Evolutionary conservation across 2,329 filamentous ascomycete genomes (phyloP).

Genomic region (Sporothrix protearum): DNA sequence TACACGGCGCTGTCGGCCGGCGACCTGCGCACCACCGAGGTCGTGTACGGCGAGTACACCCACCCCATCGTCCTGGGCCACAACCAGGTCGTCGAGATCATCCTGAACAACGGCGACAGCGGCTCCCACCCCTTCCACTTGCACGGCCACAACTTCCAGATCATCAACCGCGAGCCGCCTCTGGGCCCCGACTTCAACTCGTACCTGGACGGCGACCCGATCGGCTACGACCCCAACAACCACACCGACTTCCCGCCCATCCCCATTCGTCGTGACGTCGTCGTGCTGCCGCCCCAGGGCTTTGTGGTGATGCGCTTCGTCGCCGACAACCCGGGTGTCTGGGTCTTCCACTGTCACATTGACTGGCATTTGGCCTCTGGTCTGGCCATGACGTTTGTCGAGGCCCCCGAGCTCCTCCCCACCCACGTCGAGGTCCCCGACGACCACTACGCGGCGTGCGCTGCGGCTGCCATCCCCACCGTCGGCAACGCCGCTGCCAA

Average conservation of each 20-base stretch:
- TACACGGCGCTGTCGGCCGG: slow-evolving; percentile 66
- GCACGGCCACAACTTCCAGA: slow-evolving; percentile 68
- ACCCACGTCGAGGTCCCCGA: slow-evolving; percentile 56
- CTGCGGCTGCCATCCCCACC: slow-evolving; percentile 30
- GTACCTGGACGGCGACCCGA: slow-evolving; percentile 41
- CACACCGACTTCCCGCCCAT: slow-evolving; percentile 45
- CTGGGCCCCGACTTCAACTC: slow-evolving; percentile 56
- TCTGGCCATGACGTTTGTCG: slow-evolving; percentile 62
- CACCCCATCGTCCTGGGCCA: slow-evolving; percentile 65
- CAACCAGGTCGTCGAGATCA: slow-evolving; percentile 65
- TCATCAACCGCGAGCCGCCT: slow-evolving; percentile 59
- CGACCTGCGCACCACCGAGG: slow-evolving; percentile 54
- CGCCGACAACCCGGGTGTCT: slow-evolving; percentile 61
- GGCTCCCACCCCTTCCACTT: slow-evolving; percentile 74
- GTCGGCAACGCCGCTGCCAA: slow-evolving; percentile 35
- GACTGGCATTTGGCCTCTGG: slow-evolving; percentile 71
- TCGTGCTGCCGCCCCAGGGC: slow-evolving; percentile 62
- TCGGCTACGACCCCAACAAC: slow-evolving; percentile 27
- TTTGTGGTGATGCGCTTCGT: slow-evolving; percentile 66
- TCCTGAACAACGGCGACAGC: slow-evolving; percentile 72
- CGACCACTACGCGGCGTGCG: slow-evolving; percentile 57
- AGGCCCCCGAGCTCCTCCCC: slow-evolving; percentile 62
- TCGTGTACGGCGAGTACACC: slow-evolving; percentile 63
- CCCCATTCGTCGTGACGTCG: slow-evolving; percentile 66
- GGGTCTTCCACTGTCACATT: slow-evolving; percentile 73